Evolutionary conservation across 139 green algal species (phyloP).

Genomic region (Limnomonas spitsbergensis): DNA sequence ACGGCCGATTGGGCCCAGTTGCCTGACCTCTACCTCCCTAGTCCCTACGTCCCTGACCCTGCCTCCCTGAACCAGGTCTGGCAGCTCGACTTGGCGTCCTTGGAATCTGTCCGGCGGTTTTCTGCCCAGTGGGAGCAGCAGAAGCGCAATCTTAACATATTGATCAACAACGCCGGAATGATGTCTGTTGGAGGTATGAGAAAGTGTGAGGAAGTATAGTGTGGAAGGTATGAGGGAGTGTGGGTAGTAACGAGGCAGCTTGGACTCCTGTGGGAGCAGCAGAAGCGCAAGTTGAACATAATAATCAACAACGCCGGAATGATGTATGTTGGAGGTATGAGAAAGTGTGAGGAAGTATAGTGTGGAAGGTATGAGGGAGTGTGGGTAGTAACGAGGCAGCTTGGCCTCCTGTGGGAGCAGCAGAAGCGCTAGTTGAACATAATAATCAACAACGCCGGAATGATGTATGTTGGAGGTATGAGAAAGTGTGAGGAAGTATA

Average conservation of each 20-base stretch:
- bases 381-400: too few relatives aligned
- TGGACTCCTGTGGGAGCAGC: slow-evolving; percentile 47
- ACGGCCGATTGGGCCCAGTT: neutral
- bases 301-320: slow-evolving; percentile 90
- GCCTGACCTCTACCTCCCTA: neutral
- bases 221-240: too few relatives aligned
- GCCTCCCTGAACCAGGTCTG: slow-evolving; percentile 12
- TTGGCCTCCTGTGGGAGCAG: slow-evolving; percentile 57
- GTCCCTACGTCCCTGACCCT: neutral
- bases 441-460: slow-evolving; percentile 87
- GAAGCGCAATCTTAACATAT: slow-evolving; percentile 63
- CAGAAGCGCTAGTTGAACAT: slow-evolving; percentile 61
- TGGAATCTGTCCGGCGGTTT: slow-evolving; percentile 68
- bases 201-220: too few relatives aligned
- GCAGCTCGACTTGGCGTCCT: slow-evolving; percentile 64
- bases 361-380: too few relatives aligned
- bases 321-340: neutral
- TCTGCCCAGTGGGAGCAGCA: slow-evolving; percentile 47
- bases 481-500: too few relatives aligned
- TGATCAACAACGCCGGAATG: slow-evolving; percentile 89
- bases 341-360: too few relatives aligned
- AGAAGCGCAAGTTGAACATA: slow-evolving; percentile 61
- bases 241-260: too few relatives aligned
- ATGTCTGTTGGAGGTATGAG: neutral
- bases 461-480: slow-evolving; percentile 26